Evolutionary conservation across 2,329 filamentous ascomycete genomes (phyloP).

Genomic region (Aspergillus calidoustus): DNA sequence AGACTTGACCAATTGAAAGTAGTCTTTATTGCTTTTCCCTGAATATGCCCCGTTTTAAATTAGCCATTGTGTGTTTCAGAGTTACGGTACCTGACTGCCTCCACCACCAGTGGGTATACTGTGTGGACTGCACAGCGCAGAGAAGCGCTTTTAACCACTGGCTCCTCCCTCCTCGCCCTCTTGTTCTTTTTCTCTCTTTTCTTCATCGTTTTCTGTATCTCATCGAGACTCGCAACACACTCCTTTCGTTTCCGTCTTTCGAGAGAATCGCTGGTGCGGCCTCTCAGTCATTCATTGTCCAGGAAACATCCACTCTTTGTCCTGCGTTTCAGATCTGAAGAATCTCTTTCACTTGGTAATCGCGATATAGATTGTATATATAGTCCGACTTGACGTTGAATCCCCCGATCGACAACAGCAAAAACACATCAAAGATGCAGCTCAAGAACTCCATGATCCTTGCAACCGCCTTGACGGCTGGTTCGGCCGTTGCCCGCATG

Average conservation of each 20-base stretch:
- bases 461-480: conserved; percentile 42
- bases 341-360: conserved; percentile 10
- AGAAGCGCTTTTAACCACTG: conserved; percentile 8
- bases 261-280: conserved; percentile 20
- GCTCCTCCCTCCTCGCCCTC: conserved; percentile 11
- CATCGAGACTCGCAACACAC: conserved; percentile 21
- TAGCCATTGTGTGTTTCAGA: conserved; percentile 18
- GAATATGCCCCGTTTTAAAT: conserved; percentile 28
- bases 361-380: conserved; percentile 4
- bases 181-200: conserved; percentile 11
- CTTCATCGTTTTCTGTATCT: conserved; percentile 9
- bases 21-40: conserved; percentile 14
- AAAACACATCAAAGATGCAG: conserved; percentile 36
- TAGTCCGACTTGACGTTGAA: not conserved
- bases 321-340: conserved; percentile 12
- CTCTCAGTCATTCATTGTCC: conserved; percentile 23
- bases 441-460: conserved; percentile 44
- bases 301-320: conserved; percentile 16
- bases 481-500: conserved; percentile 40
- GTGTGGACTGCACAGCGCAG: not conserved
- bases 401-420: not conserved
- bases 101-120: not conserved
- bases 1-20: conserved; percentile 18
- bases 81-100: conserved; percentile 14
- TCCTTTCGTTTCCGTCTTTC: conserved; percentile 23